Percentiles rank a stretch among this genome's conserved stretches.
Evolutionary conservation across 768 basidiomycete species (phyloP).

Genomic region (Trametes meyenii): DNA sequence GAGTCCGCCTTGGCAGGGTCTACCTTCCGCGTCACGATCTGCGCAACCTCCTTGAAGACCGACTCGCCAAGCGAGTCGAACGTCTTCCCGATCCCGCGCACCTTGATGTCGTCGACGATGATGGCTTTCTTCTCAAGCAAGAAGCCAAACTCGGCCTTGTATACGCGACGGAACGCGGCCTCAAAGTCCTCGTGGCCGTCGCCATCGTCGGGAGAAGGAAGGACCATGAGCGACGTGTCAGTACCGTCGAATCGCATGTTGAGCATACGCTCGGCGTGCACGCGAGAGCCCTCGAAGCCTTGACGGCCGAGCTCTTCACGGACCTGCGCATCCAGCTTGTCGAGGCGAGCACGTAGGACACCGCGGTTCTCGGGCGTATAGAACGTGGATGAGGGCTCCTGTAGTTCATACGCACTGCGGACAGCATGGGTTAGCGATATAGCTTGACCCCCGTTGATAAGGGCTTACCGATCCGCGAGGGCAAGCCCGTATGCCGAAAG

Average conservation of each 20-base stretch:
- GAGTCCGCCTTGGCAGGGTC: slow-evolving; percentile 50
- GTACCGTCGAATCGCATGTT: slow-evolving; percentile 95
- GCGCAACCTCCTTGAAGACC: slow-evolving; percentile 73
- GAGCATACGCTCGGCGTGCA: slow-evolving; percentile 78
- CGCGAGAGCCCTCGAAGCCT: slow-evolving; percentile 76
- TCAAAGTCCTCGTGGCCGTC: slow-evolving; percentile 74
- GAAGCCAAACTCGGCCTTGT: slow-evolving; percentile 92
- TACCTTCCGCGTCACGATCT: slow-evolving; percentile 46
- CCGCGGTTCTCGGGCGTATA: slow-evolving; percentile 62
- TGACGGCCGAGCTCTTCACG: slow-evolving; percentile 69
- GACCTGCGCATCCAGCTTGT: slow-evolving; percentile 67
- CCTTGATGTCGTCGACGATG: slow-evolving; percentile 92
- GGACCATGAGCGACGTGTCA: slow-evolving; percentile 90
- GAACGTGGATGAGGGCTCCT: slow-evolving; percentile 86
- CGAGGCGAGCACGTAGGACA: slow-evolving; percentile 63
- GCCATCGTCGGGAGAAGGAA: slow-evolving; percentile 52
- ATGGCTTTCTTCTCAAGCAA: slow-evolving; percentile 80
- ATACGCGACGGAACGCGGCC: slow-evolving; percentile 75
- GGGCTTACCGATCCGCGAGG: slow-evolving; percentile 69
- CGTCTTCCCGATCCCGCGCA: slow-evolving; percentile 88
- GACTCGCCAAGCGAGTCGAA: slow-evolving; percentile 80
- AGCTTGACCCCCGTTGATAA: background rate
- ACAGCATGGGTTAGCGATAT: background rate
- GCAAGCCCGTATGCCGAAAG: slow-evolving; percentile 95
- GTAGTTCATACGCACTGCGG: slow-evolving; percentile 80